phyloP scores from a whole-genome alignment of 495 filamentous ascomycete species.

The Platismatia glauca region DNA sequence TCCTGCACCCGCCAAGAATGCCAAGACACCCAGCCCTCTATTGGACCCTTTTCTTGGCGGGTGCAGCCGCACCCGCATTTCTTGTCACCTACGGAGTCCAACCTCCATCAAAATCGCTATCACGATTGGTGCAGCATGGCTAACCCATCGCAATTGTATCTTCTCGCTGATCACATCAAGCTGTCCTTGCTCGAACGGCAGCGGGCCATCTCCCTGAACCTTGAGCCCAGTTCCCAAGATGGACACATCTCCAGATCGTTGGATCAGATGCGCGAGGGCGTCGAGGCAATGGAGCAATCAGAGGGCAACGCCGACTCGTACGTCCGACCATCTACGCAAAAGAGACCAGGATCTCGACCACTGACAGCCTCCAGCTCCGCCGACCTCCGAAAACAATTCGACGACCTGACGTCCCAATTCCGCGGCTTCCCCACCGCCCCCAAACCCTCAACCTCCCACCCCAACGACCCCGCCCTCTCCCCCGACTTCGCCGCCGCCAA shows the following conservation, averaged over 20 bases:
- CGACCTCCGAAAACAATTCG: constrained; percentile 46
- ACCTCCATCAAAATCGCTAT: neutral
- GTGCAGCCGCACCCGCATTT: too few species aligned
- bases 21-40: too few species aligned
- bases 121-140: constrained; percentile 38
- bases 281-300: constrained; percentile 62
- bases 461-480: constrained; percentile 59
- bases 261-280: constrained; percentile 73
- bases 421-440: constrained; percentile 48
- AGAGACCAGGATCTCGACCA: neutral
- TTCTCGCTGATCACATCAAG: constrained; percentile 48
- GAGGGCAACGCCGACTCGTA: constrained; percentile 49
- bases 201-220: constrained; percentile 76
- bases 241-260: constrained; percentile 83
- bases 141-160: constrained; percentile 46
- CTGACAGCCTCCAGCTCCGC: neutral
- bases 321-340: neutral
- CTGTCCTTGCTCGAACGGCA: constrained; percentile 68
- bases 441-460: constrained; percentile 43
- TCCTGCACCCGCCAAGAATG: too few species aligned
- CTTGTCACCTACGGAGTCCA: too few species aligned
- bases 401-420: constrained; percentile 52
- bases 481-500: constrained; percentile 59
- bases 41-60: too few species aligned
- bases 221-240: constrained; percentile 78